phyloP scores from a whole-genome alignment of 2,329 filamentous ascomycete species.

The Alternaria atra region DNA sequence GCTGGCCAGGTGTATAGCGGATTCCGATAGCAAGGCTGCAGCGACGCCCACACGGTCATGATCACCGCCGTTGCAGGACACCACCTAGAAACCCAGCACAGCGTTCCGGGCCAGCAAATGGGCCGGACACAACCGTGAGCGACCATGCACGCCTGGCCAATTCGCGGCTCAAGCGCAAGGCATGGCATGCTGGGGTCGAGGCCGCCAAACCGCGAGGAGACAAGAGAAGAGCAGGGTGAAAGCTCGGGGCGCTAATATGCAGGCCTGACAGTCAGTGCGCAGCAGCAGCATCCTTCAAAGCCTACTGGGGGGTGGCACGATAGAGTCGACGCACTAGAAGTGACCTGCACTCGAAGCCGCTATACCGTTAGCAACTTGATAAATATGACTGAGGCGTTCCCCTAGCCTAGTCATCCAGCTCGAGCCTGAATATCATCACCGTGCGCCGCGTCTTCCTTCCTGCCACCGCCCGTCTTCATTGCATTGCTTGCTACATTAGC shows the following conservation, averaged over 20 bases:
- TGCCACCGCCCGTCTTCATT: slow-evolving; percentile 17
- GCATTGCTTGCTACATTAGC: slow-evolving; percentile 21
- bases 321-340: slow-evolving; percentile 47
- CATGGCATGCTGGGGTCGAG: slow-evolving; percentile 28
- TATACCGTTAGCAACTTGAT: slow-evolving; percentile 30
- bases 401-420: slow-evolving; percentile 25
- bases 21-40: slow-evolving; percentile 16
- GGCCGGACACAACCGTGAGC: slow-evolving; percentile 47
- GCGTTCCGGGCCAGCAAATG: slow-evolving; percentile 48
- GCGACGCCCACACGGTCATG: slow-evolving; percentile 11
- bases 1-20: slow-evolving; percentile 4
- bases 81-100: slow-evolving; percentile 34
- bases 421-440: slow-evolving; percentile 18
- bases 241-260: slow-evolving; percentile 37
- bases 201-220: slow-evolving; percentile 30
- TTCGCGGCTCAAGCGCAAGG: slow-evolving; percentile 46
- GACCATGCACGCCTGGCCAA: slow-evolving; percentile 33
- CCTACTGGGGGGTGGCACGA: slow-evolving; percentile 37
- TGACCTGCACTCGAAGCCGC: slow-evolving; percentile 26
- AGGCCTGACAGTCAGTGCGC: slow-evolving; percentile 35
- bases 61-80: slow-evolving; percentile 28
- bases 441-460: slow-evolving; percentile 13
- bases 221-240: slow-evolving; percentile 33
- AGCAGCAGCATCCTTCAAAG: slow-evolving; percentile 32
- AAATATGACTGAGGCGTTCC: slow-evolving; percentile 34